Percentiles rank a stretch among this genome's conserved stretches.
These are phyloP conservation scores for Polyplosphaeria fusca DNA, from an alignment of 495 filamentous ascomycete species.

Conservation along the genomic window DNA sequence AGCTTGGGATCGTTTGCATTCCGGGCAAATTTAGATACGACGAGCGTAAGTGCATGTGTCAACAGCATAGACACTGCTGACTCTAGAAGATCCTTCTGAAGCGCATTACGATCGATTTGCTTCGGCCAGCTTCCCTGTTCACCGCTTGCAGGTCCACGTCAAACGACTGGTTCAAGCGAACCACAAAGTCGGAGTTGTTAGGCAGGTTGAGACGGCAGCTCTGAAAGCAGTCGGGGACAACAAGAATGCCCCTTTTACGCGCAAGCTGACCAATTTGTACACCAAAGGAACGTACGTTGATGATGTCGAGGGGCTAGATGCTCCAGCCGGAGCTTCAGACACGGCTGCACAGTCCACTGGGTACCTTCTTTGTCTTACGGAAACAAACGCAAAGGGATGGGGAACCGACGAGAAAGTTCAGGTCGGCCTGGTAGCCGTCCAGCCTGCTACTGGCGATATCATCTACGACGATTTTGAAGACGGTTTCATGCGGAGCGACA, in stretches of 20 bases:
- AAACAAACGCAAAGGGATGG: constrained; percentile 77
- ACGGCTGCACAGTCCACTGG: constrained; percentile 72
- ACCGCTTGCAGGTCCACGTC: constrained; percentile 88
- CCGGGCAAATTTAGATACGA: constrained; percentile 94
- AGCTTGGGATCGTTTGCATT: constrained; percentile 93
- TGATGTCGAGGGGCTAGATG: constrained; percentile 78
- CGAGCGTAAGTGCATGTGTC: too few relatives aligned
- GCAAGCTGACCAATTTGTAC: constrained; percentile 93
- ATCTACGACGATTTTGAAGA: constrained; percentile 97
- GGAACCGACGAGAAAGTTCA: constrained; percentile 92
- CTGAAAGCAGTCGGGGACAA: constrained; percentile 96
- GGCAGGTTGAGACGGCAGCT: constrained; percentile 97
- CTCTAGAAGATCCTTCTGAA: constrained; percentile 91
- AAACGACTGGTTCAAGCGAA: constrained; percentile 89
- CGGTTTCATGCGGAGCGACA: constrained; percentile 95
- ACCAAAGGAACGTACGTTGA: constrained; percentile 99
- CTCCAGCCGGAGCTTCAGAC: constrained; percentile 39
- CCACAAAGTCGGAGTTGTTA: constrained; percentile 92
- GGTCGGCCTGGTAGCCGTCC: constrained; percentile 89
- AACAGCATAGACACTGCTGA: too few relatives aligned
- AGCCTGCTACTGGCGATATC: constrained; percentile 92
- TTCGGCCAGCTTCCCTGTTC: constrained; percentile 91
- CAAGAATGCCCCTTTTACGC: constrained; percentile 83
- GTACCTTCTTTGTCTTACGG: constrained; percentile 89
- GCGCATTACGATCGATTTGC: constrained; percentile 91